Percentiles rank a stretch among this genome's conserved stretches.
Conservation (phyloP, 2,329 filamentous ascomycete species). For the Colletotrichum liriopes region DNA sequence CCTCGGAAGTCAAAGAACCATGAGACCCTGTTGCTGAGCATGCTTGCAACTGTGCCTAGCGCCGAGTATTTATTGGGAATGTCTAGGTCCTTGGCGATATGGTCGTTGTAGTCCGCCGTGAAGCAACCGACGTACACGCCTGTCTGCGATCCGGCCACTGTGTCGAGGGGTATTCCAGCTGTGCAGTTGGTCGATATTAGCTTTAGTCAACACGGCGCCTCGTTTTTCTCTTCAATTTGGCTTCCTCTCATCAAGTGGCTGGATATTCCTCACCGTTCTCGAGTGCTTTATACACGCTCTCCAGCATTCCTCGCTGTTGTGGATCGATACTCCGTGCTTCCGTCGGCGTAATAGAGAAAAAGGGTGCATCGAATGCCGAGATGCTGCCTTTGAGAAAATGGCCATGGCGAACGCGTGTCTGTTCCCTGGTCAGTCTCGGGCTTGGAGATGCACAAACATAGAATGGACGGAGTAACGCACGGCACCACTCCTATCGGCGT, state of each 20-base stretch:
- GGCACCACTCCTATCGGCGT: conserved; percentile 48
- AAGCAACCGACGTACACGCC: conserved; percentile 49
- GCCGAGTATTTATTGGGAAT: conserved; percentile 45
- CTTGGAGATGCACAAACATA: not conserved
- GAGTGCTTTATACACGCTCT: conserved; percentile 55
- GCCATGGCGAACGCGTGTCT: conserved; percentile 46
- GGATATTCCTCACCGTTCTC: conserved; percentile 43
- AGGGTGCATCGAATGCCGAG: conserved; percentile 45
- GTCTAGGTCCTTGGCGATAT: conserved; percentile 39
- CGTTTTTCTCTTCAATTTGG: not conserved
- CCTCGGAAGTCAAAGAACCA: conserved; percentile 55
- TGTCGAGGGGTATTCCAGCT: conserved; percentile 45
- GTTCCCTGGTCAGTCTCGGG: not conserved
- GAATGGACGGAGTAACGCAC: conserved; percentile 32
- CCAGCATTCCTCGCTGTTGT: conserved; percentile 51
- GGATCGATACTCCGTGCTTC: conserved; percentile 53
- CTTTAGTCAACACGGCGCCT: too few species aligned
- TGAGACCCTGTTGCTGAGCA: conserved; percentile 55
- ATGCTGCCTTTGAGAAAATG: conserved; percentile 50
- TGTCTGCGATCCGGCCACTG: conserved; percentile 44
- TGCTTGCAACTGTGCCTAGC: conserved; percentile 50
- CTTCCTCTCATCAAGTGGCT: too few species aligned
- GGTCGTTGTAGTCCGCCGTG: conserved; percentile 46
- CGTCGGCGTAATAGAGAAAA: conserved; percentile 49
- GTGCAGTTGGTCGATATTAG: not conserved